Conservation (phyloP, 495 filamentous ascomycete genomes). For the Aspergillus ostianus region DNA sequence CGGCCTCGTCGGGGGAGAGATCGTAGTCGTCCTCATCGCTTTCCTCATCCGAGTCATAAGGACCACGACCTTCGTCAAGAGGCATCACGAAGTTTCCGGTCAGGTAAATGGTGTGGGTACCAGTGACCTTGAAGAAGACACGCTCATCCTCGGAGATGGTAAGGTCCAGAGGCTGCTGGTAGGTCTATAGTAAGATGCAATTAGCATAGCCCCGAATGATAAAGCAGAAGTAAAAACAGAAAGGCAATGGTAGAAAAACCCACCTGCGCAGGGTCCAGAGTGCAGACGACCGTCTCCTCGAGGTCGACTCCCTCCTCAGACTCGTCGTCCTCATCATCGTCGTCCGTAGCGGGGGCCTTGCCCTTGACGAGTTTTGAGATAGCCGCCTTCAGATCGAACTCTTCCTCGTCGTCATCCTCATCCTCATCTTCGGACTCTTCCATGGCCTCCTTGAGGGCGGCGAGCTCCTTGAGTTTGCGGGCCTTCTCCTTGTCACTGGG, state of each 20-base stretch:
- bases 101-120: constrained; percentile 85
- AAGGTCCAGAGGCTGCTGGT: constrained; percentile 93
- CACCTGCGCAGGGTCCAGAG: constrained; percentile 81
- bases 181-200: constrained; percentile 57
- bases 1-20: constrained; percentile 75
- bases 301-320: constrained; percentile 65
- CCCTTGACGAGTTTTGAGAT: constrained; percentile 70
- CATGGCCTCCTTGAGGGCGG: constrained; percentile 64
- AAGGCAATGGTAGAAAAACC: constrained; percentile 12
- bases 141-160: constrained; percentile 80
- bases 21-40: constrained; percentile 77
- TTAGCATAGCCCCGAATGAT: constrained; percentile 3
- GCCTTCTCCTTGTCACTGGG: constrained; percentile 87
- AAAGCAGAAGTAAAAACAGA: background rate
- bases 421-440: constrained; percentile 61
- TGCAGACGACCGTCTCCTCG: constrained; percentile 91
- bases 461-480: constrained; percentile 74
- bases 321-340: constrained; percentile 62
- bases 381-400: constrained; percentile 59
- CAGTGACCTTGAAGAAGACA: constrained; percentile 87
- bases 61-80: constrained; percentile 49
- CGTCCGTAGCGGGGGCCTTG: constrained; percentile 72
- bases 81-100: constrained; percentile 91
- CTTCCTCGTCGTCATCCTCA: constrained; percentile 55
- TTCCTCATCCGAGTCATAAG: constrained; percentile 60